phyloP scores from a whole-genome alignment of 352 stramenopile genomes.

The Phytophthora cryptogea region DNA sequence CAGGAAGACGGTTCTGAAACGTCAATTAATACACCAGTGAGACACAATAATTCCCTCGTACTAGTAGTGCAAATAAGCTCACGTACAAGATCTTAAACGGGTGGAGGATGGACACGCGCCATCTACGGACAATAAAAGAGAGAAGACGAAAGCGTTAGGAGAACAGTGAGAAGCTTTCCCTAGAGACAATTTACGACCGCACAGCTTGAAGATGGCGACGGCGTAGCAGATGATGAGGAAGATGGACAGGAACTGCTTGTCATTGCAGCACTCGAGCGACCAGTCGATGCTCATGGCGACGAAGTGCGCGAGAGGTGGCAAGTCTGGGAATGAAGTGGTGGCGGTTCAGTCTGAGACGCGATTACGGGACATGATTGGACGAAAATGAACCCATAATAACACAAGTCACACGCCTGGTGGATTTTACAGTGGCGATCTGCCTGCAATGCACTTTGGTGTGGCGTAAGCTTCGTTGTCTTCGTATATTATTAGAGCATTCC shows the following conservation, averaged over 20 bases:
- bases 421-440: slow-evolving; percentile 14
- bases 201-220: slow-evolving; percentile 89
- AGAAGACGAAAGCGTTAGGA: neutral
- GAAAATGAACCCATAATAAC: slow-evolving; percentile 14
- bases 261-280: slow-evolving; percentile 87
- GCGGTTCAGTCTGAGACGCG: slow-evolving; percentile 3
- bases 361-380: slow-evolving; percentile 22
- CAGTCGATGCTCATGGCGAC: slow-evolving; percentile 47
- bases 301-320: neutral
- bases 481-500: too few species aligned
- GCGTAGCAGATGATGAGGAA: slow-evolving; percentile 89
- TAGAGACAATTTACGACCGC: slow-evolving; percentile 1
- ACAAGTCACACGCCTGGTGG: slow-evolving; percentile 22
- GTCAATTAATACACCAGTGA: slow-evolving; percentile 11
- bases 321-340: slow-evolving; percentile 21
- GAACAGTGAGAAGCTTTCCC: neutral
- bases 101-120: slow-evolving; percentile 83
- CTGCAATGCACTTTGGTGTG: slow-evolving; percentile 1
- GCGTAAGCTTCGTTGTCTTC: neutral
- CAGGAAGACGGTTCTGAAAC: slow-evolving; percentile 81
- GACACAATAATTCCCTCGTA: neutral
- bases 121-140: slow-evolving; percentile 45
- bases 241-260: slow-evolving; percentile 85
- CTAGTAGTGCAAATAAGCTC: neutral
- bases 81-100: slow-evolving; percentile 91